Evolutionary conservation across 768 basidiomycete genomes (phyloP).

Genomic region (Psilocybe cyanescens): DNA sequence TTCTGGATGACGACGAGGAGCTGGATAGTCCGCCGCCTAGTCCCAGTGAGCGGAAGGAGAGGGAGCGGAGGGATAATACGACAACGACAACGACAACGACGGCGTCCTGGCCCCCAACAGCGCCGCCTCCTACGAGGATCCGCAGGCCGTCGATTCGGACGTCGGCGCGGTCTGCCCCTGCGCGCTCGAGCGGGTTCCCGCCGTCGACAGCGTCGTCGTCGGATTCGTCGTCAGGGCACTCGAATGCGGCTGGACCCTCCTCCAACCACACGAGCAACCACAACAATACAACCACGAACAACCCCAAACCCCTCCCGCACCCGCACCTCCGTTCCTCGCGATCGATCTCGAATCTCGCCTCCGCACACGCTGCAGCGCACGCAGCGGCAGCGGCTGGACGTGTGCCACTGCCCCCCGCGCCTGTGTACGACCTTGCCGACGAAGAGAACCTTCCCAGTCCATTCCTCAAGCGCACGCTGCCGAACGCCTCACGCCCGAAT

Average conservation of each 20-base stretch:
- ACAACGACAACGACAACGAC: not conserved
- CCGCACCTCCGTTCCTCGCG: slow-evolving; percentile 38
- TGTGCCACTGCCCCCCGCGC: slow-evolving; percentile 31
- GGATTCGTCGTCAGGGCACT: slow-evolving; percentile 9
- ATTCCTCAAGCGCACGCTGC: slow-evolving; percentile 60
- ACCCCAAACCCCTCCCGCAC: slow-evolving; percentile 46
- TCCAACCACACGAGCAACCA: not conserved
- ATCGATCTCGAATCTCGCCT: slow-evolving; percentile 21
- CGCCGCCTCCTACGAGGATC: slow-evolving; percentile 49
- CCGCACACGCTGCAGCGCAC: slow-evolving; percentile 17
- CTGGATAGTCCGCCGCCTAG: slow-evolving; percentile 44
- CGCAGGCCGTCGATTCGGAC: slow-evolving; percentile 36
- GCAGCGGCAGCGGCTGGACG: slow-evolving; percentile 27
- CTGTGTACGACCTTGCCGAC: slow-evolving; percentile 71
- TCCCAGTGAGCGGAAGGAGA: slow-evolving; percentile 52
- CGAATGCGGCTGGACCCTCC: not conserved
- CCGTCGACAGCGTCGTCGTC: slow-evolving; percentile 35
- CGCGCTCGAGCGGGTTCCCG: not conserved
- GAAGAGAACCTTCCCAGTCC: slow-evolving; percentile 89
- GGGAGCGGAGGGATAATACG: slow-evolving; percentile 26
- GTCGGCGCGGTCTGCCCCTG: too few species aligned
- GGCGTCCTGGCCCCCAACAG: not conserved
- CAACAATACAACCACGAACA: slow-evolving; percentile 5
- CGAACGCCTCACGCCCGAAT: slow-evolving; percentile 28
- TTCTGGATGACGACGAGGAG: slow-evolving; percentile 28